Evolutionary conservation across 1,284 basidiomycete species (phyloP).

Genomic region (Psilocybe mexicana): DNA sequence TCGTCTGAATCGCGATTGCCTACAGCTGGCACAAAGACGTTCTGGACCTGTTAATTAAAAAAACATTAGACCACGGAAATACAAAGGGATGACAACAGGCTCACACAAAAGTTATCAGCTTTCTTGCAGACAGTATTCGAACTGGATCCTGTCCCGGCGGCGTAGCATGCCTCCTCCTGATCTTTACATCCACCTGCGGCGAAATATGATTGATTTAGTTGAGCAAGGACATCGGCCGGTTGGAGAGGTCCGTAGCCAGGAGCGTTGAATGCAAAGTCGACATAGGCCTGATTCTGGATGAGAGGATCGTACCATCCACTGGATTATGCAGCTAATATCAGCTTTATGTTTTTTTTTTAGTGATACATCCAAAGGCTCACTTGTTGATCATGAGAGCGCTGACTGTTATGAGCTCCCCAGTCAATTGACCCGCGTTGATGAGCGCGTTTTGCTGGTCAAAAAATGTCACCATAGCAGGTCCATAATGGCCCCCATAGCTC

Average conservation of each 20-base stretch:
- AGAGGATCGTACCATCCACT: conserved; percentile 71
- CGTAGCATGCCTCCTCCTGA: conserved; percentile 54
- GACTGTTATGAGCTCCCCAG: conserved; percentile 43
- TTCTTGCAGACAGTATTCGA: conserved; percentile 50
- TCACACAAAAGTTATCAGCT: conserved; percentile 60
- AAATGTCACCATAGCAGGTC: conserved; percentile 62
- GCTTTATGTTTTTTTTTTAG: neutral
- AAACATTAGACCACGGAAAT: neutral
- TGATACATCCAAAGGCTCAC: conserved; percentile 26
- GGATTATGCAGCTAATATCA: neutral
- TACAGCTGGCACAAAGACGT: conserved; percentile 51
- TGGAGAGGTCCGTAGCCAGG: conserved; percentile 67
- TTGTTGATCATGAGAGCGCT: conserved; percentile 57
- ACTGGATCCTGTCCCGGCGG: conserved; percentile 43
- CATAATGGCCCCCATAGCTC: conserved; percentile 72
- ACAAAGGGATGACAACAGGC: conserved; percentile 18
- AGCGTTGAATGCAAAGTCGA: conserved; percentile 59
- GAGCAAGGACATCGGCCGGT: conserved; percentile 42
- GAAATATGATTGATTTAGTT: conserved; percentile 52
- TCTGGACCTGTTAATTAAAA: conserved; percentile 36
- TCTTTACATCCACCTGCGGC: conserved; percentile 49
- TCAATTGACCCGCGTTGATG: conserved; percentile 48
- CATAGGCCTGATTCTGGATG: conserved; percentile 60
- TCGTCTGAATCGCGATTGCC: conserved; percentile 56
- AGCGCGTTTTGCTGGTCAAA: conserved; percentile 66